phyloP scores from a whole-genome alignment of 768 basidiomycete genomes.

The Paxillus ammoniavirescens region DNA sequence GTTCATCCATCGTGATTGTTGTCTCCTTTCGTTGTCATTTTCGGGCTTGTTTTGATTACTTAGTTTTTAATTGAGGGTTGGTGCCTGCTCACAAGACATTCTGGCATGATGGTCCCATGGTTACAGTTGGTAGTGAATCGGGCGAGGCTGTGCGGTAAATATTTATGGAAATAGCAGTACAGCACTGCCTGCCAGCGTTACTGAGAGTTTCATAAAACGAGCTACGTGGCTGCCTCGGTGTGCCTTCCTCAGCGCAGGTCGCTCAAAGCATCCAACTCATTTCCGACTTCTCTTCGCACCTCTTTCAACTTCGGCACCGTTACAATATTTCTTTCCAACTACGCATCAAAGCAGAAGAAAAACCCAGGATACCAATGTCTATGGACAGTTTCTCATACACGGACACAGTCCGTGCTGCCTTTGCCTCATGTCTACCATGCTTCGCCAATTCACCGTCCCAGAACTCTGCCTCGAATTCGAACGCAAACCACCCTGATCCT shows the following conservation, averaged over 20 bases:
- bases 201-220: neutral
- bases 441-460: slow-evolving; percentile 40
- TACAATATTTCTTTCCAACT: no score
- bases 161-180: no score
- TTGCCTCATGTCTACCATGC: slow-evolving; percentile 61
- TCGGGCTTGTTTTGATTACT: neutral
- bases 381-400: slow-evolving; percentile 60
- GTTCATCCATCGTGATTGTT: neutral
- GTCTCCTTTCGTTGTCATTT: neutral
- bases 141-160: no score
- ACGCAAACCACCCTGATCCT: slow-evolving; percentile 21
- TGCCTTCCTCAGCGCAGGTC: neutral
- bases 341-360: no score
- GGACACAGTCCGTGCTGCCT: slow-evolving; percentile 56
- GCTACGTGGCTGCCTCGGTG: neutral
- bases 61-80: neutral
- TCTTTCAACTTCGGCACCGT: no score
- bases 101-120: no score
- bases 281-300: neutral
- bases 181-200: neutral
- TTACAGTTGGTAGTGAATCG: no score
- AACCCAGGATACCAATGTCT: neutral
- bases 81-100: neutral
- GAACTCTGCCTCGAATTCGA: slow-evolving; percentile 18
- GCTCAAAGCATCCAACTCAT: neutral